phyloP scores from a whole-genome alignment of 1,284 basidiomycete genomes.

The Ceratobasidium sp. region DNA sequence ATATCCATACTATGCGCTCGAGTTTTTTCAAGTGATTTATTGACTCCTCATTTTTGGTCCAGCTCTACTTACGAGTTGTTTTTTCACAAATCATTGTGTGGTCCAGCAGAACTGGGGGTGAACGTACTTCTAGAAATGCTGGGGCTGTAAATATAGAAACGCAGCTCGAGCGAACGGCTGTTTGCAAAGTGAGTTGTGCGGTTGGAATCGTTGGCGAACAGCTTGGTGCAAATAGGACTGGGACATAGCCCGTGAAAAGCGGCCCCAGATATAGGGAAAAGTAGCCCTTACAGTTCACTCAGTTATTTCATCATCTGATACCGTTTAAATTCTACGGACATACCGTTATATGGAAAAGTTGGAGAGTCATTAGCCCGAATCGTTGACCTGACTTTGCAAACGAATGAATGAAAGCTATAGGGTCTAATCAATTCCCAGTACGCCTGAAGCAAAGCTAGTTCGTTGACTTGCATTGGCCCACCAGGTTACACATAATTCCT shows the following conservation, averaged over 20 bases:
- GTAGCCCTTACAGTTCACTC: neutral
- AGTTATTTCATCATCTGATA: neutral
- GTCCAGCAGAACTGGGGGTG: too few species aligned
- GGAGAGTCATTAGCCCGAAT: slow-evolving; percentile 6
- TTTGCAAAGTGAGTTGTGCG: slow-evolving; percentile 34
- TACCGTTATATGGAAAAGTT: slow-evolving; percentile 12
- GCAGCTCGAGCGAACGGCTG: neutral
- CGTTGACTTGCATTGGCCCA: slow-evolving; percentile 18
- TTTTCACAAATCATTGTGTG: too few species aligned
- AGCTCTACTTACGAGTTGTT: slow-evolving; percentile 30
- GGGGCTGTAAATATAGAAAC: slow-evolving; percentile 32
- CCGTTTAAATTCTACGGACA: neutral
- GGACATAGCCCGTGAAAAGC: neutral
- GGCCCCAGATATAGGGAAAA: too few species aligned
- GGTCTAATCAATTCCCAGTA: too few species aligned
- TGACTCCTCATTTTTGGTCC: slow-evolving; percentile 26
- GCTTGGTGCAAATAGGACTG: neutral
- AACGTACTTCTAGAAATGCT: slow-evolving; percentile 38
- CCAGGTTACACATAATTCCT: slow-evolving; percentile 8
- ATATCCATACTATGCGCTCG: neutral
- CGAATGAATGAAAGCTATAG: neutral
- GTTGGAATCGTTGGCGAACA: slow-evolving; percentile 33
- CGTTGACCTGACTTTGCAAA: neutral
- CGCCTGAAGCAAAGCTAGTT: neutral
- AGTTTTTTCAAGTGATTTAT: slow-evolving; percentile 31